Base-by-base conservation (phyloP, 1,139 yeast genomes). In the Sugiyamaella novakii region DNA sequence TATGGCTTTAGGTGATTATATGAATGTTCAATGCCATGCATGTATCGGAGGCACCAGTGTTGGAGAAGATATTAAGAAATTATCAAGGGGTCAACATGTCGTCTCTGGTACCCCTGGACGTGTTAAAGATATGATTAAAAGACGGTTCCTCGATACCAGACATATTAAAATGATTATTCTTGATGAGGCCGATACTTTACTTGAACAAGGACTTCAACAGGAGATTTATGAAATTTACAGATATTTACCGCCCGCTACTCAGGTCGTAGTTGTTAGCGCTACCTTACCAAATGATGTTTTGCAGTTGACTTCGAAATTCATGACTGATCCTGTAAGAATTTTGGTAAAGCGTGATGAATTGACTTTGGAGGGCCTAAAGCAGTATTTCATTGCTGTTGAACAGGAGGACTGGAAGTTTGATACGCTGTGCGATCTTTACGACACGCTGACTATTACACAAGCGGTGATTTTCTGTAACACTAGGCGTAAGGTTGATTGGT, bases 101-200 rank as follows among this genome's bases (percentile, higher is more conserved):
- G 85, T 92, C 5, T 88, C 95, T 70, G 98, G 98, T 6, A 92
- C 98, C 0, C 98, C 98, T 0, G 98, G 98, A 14, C 77, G 98
- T 61, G 95, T 89, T 3, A 70, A 84, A 33, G 98, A 92, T 69
- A 81, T 91, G 81, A 80, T 91, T 52, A 87, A 86, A 61, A 77
- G 97, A 63, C 77, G 91, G 53, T 76, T 75, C 53, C 72, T 91
- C 51, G 73, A 74, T 41, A 78, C 89, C 2, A 78, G 95, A 58
- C 76, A 80, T 59, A 77, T 89, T 45, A 88, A 89, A 69, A 83
- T 92, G 81, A 70, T 92, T 52, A 79, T 92, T 50, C 70, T 92
- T 52, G 98, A 92, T 68, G 98, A 92, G 69, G 98, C 98, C 1
- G 98, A 92, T 71, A 96, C 91, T 65, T 71, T 92, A 57, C 74